Base-by-base conservation (phyloP, 2,329 filamentous ascomycete species). In the Sclerotinia spermophila region DNA sequence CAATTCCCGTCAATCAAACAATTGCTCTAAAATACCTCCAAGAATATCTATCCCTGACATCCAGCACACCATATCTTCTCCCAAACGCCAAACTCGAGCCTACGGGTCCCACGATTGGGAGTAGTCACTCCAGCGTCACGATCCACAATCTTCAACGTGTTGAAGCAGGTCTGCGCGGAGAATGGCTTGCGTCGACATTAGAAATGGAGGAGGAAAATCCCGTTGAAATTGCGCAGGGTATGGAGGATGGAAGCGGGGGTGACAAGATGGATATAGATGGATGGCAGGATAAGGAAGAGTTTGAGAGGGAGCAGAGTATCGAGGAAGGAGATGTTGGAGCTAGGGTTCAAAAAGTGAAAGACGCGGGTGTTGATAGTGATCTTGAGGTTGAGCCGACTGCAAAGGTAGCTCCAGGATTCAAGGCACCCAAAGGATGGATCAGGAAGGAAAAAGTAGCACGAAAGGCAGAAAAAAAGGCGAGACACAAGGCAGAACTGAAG, bases 401-500 rank as follows among this genome's bases (percentile, higher is more conserved):
- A 24, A 69, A 56, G 55, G 15, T 81, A 27, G 38, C 24, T 33
- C 51, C 44, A 8, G 27, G 42, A n/a, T 45, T 21, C 1, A 30
- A n/a, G 74, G 81, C 81, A 70, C 80, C 82, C 75, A 82, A 82
- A 65, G 42, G 7, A 71, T 27, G 65, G 42, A 27, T 30, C 11
- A 58, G 33, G 30, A 75, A 77, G 58, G 78, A 79, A 55, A 80
- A 80, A 70, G 79, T 78, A 42, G 77, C 80, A 44, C 79, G 81
- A 72, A 82, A 81, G 62, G 75, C 80, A 30, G 79, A 78, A 61
- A 79, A 80, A 64, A 79, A 75, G 62, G 73, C 82, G 64, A 84
- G 86, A 73, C 85, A 85, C 77, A 85, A 85, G 73, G 83, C 84
- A 69, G 81, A 85, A 72, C 87, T 85, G 79, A 88, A 87, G 82